Evolutionary conservation across 352 stramenopile species (phyloP), one percentile per base, ranked within the genome.

Genomic region (Phytophthora aleatoria): DNA sequence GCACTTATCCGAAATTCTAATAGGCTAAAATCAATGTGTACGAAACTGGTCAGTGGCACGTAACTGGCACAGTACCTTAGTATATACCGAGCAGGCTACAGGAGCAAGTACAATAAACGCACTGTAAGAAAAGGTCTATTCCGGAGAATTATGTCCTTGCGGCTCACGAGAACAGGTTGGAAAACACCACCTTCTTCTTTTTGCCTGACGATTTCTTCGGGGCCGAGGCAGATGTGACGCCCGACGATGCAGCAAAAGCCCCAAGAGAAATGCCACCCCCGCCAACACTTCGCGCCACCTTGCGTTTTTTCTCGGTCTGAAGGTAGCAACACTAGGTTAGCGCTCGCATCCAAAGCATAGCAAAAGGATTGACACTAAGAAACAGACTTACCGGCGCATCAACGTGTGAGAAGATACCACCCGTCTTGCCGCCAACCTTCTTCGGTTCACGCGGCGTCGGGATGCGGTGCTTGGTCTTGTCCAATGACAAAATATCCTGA

Each of bases 111-210:
- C 20, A 20, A 20, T 20, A 20, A 41, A 13, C 13, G n/a, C 11
- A 44, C 16, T 45, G 36, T 13, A 50, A 51, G 39, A 59, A 71
- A 53, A 20, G 20, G 20, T 67, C 45, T 63, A 71, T 67, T 71
- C 45, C n/a, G 55, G 39, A 51, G 42, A 58, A 50, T 49, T 36
- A 60, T 48, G 27, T 47, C 11, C 36, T 24, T 26, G 2, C 4
- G 31, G 31, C 47, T 75, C 53, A 83, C 56, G 67, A 87, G 54
- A 93, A 93, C 47, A 93, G 44, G 61, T 85, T 91, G 0, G 77
- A 87, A 58, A 90, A 93, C 48, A 92, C 81, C 12, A 93, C 85
- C 69, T 92, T 92, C 64, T 90, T 91, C 76, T 93, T 93, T 68
- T 84, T 85, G 39, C 63, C 65, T 3, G 66, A 49, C 2, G 56